Conservation (phyloP, 139 green algal genomes). For the Coccomyxa sp. region DNA sequence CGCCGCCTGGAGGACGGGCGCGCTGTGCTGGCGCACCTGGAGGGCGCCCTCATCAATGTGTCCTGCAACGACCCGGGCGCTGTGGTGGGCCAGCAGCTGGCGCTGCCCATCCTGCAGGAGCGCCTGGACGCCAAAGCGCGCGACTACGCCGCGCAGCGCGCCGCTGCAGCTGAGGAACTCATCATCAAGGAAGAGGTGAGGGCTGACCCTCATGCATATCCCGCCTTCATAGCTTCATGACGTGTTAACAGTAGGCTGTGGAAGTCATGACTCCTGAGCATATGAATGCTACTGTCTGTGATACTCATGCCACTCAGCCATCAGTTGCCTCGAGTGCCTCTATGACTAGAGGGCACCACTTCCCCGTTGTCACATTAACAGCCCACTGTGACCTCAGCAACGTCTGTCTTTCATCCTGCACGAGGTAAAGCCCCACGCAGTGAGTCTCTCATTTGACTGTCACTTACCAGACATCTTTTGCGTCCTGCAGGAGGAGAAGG, state of each 20-base stretch:
- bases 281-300: no score
- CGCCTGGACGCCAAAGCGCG: constrained; percentile 54
- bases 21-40: constrained; percentile 73
- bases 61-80: constrained; percentile 78
- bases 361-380: background rate
- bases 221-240: no score
- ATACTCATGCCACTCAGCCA: no score
- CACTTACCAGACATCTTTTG: background rate
- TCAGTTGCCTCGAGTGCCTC: no score
- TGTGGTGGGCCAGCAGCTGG: constrained; percentile 56
- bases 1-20: constrained; percentile 57
- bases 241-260: no score
- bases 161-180: constrained; percentile 64
- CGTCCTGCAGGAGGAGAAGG: constrained; percentile 16
- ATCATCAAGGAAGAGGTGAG: constrained; percentile 74
- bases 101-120: constrained; percentile 70
- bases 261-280: no score
- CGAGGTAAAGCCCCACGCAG: no score
- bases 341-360: no score
- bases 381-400: no score
- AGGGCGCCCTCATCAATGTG: constrained; percentile 70
- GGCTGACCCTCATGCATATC: background rate
- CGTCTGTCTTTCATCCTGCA: no score
- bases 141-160: constrained; percentile 45
- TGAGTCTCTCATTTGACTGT: background rate